Evolutionary conservation across 2,329 filamentous ascomycete genomes (phyloP).

Genomic region (Arachnomyces sp.): DNA sequence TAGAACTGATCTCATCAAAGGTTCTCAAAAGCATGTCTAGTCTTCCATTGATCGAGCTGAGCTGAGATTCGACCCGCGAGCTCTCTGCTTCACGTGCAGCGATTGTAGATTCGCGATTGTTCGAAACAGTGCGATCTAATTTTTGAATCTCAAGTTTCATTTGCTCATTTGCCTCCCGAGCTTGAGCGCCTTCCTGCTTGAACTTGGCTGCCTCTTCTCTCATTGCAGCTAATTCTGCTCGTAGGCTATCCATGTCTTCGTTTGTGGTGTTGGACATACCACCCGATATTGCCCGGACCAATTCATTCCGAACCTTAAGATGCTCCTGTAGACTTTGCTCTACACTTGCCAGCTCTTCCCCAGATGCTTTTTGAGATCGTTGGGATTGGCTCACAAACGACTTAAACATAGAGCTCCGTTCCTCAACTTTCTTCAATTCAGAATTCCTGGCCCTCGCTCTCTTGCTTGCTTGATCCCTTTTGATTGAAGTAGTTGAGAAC

Average conservation of each 20-base stretch:
- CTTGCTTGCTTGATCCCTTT: slow-evolving; percentile 2
- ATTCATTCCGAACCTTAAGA: slow-evolving; percentile 10
- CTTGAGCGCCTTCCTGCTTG: too few species aligned
- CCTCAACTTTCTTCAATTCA: slow-evolving; percentile 23
- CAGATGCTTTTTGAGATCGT: slow-evolving; percentile 13
- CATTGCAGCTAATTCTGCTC: too few species aligned
- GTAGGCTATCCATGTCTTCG: slow-evolving; percentile 2
- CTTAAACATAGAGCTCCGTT: slow-evolving; percentile 15
- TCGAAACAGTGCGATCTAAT: too few species aligned
- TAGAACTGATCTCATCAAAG: too few species aligned
- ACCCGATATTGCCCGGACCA: slow-evolving; percentile 8
- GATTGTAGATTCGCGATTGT: too few species aligned
- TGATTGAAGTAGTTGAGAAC: not conserved
- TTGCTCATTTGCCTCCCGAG: too few species aligned
- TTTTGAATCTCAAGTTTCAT: too few species aligned
- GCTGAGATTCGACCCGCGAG: too few species aligned
- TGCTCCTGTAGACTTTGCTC: slow-evolving; percentile 16
- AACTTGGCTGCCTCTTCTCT: too few species aligned
- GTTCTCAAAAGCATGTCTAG: too few species aligned
- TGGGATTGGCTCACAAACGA: slow-evolving; percentile 17
- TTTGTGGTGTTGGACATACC: not conserved
- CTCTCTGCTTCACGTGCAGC: too few species aligned
- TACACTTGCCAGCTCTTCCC: slow-evolving; percentile 14
- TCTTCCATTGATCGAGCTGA: too few species aligned
- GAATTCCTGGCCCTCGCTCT: slow-evolving; percentile 22